Base-by-base conservation (phyloP, 2,329 filamentous ascomycete species). In the Curvularia sp. region DNA sequence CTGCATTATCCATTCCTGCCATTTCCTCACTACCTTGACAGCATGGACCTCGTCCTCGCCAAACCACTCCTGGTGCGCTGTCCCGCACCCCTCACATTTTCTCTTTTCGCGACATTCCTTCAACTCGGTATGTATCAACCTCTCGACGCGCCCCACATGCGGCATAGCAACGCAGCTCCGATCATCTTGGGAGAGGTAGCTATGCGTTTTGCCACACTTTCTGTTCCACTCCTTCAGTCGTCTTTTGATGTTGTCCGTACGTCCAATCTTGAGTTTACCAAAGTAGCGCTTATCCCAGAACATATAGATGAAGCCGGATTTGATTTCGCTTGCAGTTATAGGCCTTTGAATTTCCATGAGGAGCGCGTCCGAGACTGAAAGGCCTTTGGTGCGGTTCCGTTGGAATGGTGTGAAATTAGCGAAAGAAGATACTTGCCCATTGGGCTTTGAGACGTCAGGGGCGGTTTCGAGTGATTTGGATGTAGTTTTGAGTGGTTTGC, bases 1-100 rank as follows among this genome's bases (percentile, higher is more conserved):
- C 20, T 42, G 38, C 18, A 30, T 10, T 3, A 55, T 55, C 46
- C 53, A 55, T 4, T 51, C 46, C 5, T 41, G 38, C 53, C 53
- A 55, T 28, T 55, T 51, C n/a, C 38, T 18, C 38, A 39, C 13
- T 1, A 55, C 46, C 28, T 43, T 51, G 22, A 55, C 28, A 12
- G 15, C 53, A 42, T 55, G 38, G 10, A 26, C 30, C 13, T 50
- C 35, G 7, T 12, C 15, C 35, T 38, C 35, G 35, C 13, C 35
- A 38, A 38, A 38, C 35, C 35, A 38, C 15, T 38, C 35, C 35
- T 18, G 35, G 35, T 38, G 35, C 5, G 4, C 1, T 3, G 6
- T 8, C 7, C 15, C 15, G n/a, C 35, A 38, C n/a, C 35, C 35
- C 15, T 38, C 35, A 38, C 35, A 38, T 18, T n/a, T 38, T 7